Evolutionary conservation across 352 stramenopile species (phyloP).

Genomic region (Phytophthora cryptogea): DNA sequence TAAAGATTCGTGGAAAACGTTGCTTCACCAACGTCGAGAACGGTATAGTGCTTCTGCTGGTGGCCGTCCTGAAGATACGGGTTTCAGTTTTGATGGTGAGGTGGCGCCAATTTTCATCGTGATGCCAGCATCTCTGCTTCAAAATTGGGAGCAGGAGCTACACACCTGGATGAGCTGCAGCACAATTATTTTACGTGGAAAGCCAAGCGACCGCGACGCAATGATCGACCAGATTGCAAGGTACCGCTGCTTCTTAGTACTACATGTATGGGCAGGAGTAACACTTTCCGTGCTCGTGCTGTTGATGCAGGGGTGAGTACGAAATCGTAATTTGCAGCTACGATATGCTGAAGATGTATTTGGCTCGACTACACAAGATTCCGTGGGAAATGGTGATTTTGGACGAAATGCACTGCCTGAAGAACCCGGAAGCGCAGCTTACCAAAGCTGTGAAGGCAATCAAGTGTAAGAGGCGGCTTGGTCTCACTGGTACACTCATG

Average conservation of each 20-base stretch:
- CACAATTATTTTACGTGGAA: constrained; percentile 68
- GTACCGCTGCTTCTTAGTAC: constrained; percentile 33
- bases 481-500: constrained; percentile 90
- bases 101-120: constrained; percentile 95
- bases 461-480: constrained; percentile 67
- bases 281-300: background rate
- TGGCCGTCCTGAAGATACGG: constrained; percentile 44
- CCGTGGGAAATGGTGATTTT: constrained; percentile 95
- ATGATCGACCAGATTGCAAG: constrained; percentile 71
- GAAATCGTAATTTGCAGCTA: constrained; percentile 87
- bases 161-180: constrained; percentile 92
- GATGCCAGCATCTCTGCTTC: constrained; percentile 96
- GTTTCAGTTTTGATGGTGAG: constrained; percentile 46
- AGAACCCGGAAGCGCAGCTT: constrained; percentile 96
- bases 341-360: constrained; percentile 89
- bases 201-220: constrained; percentile 51
- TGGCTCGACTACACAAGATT: constrained; percentile 81
- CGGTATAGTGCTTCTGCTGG: constrained; percentile 38
- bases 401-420: constrained; percentile 99
- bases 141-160: constrained; percentile 99
- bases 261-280: background rate
- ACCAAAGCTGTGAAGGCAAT: constrained; percentile 74
- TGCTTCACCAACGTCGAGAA: constrained; percentile 93
- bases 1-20: constrained; percentile 93
- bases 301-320: constrained; percentile 57